A percentile compares a stretch with the other conserved stretches of the same genome.
Conservation (phyloP, 345 rosid genomes). For the Chamaenerion angustifolium region DNA sequence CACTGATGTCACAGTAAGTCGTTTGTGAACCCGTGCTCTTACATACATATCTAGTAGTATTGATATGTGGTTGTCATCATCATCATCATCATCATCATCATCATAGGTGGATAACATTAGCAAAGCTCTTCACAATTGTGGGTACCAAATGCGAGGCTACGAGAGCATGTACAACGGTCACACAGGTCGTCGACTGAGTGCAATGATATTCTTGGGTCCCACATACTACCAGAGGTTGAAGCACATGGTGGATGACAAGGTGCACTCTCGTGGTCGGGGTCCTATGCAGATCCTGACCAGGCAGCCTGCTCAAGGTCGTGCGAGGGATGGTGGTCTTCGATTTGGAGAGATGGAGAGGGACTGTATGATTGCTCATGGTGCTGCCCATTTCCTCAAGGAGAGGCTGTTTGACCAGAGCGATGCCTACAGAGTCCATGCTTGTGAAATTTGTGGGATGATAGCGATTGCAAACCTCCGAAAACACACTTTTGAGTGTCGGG, state of each 20-base stretch:
- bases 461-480: conserved; percentile 91
- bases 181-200: conserved; percentile 72
- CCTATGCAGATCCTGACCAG: conserved; percentile 91
- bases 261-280: conserved; percentile 96
- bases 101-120: conserved; percentile 82
- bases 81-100: too few species aligned
- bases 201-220: conserved; percentile 94
- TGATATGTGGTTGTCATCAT: too few species aligned
- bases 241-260: conserved; percentile 99
- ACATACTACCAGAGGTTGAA: conserved; percentile 92
- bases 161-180: conserved; percentile 98
- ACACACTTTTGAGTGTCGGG: conserved; percentile 82
- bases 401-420: conserved; percentile 95
- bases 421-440: conserved; percentile 88
- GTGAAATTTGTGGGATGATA: conserved; percentile 78
- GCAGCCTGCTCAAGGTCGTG: conserved; percentile 96
- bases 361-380: conserved; percentile 98
- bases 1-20: conserved; percentile 90
- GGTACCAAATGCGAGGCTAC: conserved; percentile 94
- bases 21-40: conserved; percentile 10
- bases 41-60: too few species aligned
- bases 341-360: conserved; percentile 98
- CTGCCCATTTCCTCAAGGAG: conserved; percentile 85
- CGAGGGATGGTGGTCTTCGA: conserved; percentile 93
- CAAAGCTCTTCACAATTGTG: conserved; percentile 94